Base-by-base conservation (phyloP, 1,284 basidiomycete genomes). In the Moesziomyces sp. region DNA sequence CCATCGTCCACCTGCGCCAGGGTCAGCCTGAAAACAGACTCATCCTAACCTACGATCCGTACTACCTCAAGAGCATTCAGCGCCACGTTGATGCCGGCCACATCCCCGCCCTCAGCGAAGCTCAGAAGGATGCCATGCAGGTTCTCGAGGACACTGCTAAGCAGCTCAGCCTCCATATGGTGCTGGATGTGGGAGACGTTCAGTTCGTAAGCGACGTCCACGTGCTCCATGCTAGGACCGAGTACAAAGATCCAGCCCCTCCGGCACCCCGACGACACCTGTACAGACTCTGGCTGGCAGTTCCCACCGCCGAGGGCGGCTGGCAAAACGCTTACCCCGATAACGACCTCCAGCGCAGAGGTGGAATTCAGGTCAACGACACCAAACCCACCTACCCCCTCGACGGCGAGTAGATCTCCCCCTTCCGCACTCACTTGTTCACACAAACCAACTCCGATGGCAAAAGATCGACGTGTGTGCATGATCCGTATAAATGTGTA, bases 261-360 rank as follows among this genome's bases (percentile, higher is more conserved):
- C 85, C 85, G 1, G 76, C 75, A 4, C 84, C 84, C 1, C 74
- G 85, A 19, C 73, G 86, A 34, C 86, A 87, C 65, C 80, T 86
- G 45, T 82, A 86, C 64, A 78, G 86, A n/a, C 76, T 86, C 11
- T 86, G 86, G 86, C 74, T 86, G 30, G 79, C 84, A 2, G 85
- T 85, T 1, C 84, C 85, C 9, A 81, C 79, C 35, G 38, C 53
- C 16, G 80, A 86, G 62, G 85, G 85, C 10, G 86, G 85, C 2
- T 86, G 85, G 86, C 80, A 84, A 58, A 74, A 80, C 8, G 84
- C 84, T 4, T 86, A 81, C 76, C 80, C 78, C 11, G 86, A 86
- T 67, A 81, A 79, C 43, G 74, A 76, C 16, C 70, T 83, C 52
- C 69, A 73, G 44, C 81, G 84, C 57, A 67, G 86, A 18, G 84